Base-by-base conservation (phyloP, 2,329 filamentous ascomycete species). In the Microcera coccophila region DNA sequence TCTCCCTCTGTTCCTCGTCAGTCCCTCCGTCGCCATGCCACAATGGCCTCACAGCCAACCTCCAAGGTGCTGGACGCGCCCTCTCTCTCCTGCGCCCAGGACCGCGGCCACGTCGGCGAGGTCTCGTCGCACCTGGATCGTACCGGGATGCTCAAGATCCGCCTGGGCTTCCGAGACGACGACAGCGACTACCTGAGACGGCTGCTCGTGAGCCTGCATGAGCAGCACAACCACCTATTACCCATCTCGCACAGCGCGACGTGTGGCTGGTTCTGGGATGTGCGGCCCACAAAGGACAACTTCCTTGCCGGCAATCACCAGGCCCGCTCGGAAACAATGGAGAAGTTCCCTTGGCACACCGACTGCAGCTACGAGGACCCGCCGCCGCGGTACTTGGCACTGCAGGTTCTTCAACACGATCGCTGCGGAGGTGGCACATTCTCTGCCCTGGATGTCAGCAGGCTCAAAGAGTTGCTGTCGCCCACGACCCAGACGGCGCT, bases 211-310 rank as follows among this genome's bases (percentile, higher is more conserved):
- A 61, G 53, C 15, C 62, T 71, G 1, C 56, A 71, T 42, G 33
- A 48, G 4, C 11, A 60, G 9, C 59, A 65, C 18, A 55, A 57
- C 0, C 69, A 71, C 36, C 52, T 51, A 2, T 57, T 71, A 1
- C 69, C 69, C 3, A 68, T 70, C 15, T 46, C 61, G 0, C 68
- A 72, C 45, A 71, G 67, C 44, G 66, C 68, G 1, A 60, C 53
- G 0, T 59, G 61, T 4, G 68, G 68, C 4, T 71, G 68, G 68
- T 71, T 71, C 47, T 72, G 69, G 68, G 68, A 71, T 34, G 59
- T 71, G 3, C 62, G 62, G 2, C 69, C 66, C 3, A 59, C 48
- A 31, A 35, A 42, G 9, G 42, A 34, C 11, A 55, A 20, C 18
- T 62, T 60, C 36, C 62, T 68, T 33, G 55, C 58, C 28, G 51